Evolutionary conservation across 345 rosid species (phyloP), one percentile per base, ranked within the genome.

Genomic region (Camelina laxa): DNA sequence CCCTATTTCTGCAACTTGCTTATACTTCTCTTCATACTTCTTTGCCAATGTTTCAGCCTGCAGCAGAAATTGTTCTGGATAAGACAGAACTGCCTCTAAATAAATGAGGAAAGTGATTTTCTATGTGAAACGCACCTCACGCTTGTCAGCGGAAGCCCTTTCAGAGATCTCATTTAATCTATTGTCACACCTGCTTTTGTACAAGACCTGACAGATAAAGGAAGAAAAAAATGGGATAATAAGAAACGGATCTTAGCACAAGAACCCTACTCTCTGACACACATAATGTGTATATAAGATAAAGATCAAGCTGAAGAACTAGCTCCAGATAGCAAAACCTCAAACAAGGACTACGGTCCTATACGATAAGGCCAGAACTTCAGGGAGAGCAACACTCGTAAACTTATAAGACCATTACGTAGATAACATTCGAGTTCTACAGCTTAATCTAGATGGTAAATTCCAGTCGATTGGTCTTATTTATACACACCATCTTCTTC

Each of bases 11-110:
- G 97, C 91, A 57, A 92, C 97, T 85, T 95, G 99, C 82, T 87
- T 92, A 84, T 95, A 95, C 82, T 88, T 95, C 82, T 95, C 99
- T 83, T 92, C 97, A 79, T 92, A 92, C 80, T 95, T 95, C 83
- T 90, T 95, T 44, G 87, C 91, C 85, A 90, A 82, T 66, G 79
- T 71, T 79, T 90, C 97, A 20, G 96, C 99, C 99, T 95, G 82
- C 65, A 78, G 74, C 31, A 73, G 71, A 80, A 75, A 74, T 67
- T 53, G 57, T 56, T 36, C 64, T 30, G 65, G 63, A 13, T 61
- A 60, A 71, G 81, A 57, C 39, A 64, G 51, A 61, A 61, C 64
- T 61, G 57, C 75, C 64, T 35, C 63, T 49, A 50, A 51, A 31
- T 11, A 64, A 42, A 59, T 68, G 64, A 55, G 13, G 41, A 60